Evolutionary conservation across 2,329 filamentous ascomycete species (phyloP), one percentile per base, ranked within the genome.

Genomic region (Verticillium nubilum): DNA sequence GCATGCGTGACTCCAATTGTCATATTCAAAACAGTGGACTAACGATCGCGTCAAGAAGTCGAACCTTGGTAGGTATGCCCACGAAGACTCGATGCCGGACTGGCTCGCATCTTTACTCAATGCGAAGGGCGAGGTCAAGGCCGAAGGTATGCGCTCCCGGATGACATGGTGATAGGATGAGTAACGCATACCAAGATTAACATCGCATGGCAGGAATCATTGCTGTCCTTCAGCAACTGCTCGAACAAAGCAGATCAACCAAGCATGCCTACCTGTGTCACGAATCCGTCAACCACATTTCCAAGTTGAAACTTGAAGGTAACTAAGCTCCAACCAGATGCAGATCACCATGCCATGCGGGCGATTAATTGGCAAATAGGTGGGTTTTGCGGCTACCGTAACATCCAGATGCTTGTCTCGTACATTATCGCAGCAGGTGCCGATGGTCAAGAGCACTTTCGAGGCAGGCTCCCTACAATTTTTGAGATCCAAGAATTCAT

Each of bases 301-400:
- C 90, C 57, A 96, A 96, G 68, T 80, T 96, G 57, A 83, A 81
- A n/a, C 81, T 79, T 61, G 93, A 97, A 76, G 86, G 86, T 82
- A 71, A 31, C 66, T 53, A 13, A 29, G 10, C n/a, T n/a, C 19
- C 23, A 10, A 9, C n/a, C 19, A 25, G n/a, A 47, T 12, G 7
- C 5, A 9, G 13, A 15, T 19, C 42, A 10, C 42, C 9, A 9
- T 4, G n/a, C 19, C 7, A 12, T 47, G 2, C 7, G 26, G 13
- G 4, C 2, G 26, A 57, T 19, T 54, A 23, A 54, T 26, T 15
- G 10, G 26, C 17, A 4, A 19, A 2, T 25, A 85, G 92, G 92
- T 25, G 90, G 92, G 5, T 98, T 98, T 71, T 98, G 94, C 70
- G 94, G 94, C 3, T 98, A 97, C 71, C 85, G 94, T 47, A 98